phyloP scores from a whole-genome alignment of 23 red algal species.

The Cyanidiococcus yangmingshanensis region DNA sequence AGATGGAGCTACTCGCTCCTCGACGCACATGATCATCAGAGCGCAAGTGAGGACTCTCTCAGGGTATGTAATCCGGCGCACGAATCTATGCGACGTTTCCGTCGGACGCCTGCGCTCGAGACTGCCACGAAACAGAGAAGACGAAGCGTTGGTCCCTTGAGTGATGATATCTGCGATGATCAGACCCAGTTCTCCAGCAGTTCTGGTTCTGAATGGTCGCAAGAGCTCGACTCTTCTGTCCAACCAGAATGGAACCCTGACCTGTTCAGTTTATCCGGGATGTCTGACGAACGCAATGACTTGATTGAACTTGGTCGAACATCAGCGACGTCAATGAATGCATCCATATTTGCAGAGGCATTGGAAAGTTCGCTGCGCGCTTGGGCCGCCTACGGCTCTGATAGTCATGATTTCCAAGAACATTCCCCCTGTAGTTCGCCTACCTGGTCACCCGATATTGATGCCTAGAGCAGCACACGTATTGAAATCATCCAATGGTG shows the following conservation, averaged over 20 bases:
- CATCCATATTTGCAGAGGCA: background rate
- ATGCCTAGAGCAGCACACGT: too few relatives aligned
- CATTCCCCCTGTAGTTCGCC: slow-evolving; percentile 3
- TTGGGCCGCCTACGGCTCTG: background rate
- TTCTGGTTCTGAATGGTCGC: background rate
- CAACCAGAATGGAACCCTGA: background rate
- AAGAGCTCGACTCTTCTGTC: background rate
- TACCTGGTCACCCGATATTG: background rate
- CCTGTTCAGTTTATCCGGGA: background rate
- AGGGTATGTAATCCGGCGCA: too few relatives aligned
- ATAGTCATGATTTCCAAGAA: background rate
- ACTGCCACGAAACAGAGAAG: too few relatives aligned
- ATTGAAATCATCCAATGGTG: too few relatives aligned
- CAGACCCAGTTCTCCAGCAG: background rate
- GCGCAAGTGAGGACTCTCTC: too few relatives aligned
- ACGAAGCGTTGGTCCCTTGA: too few relatives aligned
- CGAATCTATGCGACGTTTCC: too few relatives aligned
- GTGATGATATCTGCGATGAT: background rate
- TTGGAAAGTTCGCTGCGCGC: background rate
- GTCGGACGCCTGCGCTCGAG: too few relatives aligned
- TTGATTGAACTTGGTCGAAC: background rate
- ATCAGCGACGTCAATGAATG: background rate
- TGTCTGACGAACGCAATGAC: background rate
- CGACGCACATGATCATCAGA: too few relatives aligned
- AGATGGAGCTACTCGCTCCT: too few relatives aligned